Base-by-base conservation (phyloP, 805 yeast species). In the Hanseniaspora valbyensis region DNA sequence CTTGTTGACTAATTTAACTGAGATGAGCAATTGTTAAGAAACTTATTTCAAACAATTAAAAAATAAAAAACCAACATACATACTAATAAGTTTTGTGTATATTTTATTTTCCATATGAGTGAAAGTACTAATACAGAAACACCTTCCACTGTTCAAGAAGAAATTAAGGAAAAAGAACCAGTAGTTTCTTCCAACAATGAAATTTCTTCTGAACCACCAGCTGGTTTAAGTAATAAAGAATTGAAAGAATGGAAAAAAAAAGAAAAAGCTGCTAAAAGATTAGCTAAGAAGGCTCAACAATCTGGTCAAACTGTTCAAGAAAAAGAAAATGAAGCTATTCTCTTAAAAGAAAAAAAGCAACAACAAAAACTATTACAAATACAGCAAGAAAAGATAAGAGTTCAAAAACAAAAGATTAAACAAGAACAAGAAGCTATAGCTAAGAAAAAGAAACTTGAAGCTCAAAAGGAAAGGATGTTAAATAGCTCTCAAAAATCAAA, bases 201-300 rank as follows among this genome's bases (percentile, higher is more conserved):
- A 19, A 7, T 40, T 4, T 19, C 24, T n/a, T 48, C 50, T 30
- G 50, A 38, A 32, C 50, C 50, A 16, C 50, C 50, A 38, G 50
- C 63, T 53, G 66, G 67, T 50, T 63, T 81, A 40, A 66, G 84
- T 9, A 85, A 85, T 56, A 88, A 87, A 59, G 95, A 89, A 64
- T 71, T 86, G 54, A 89, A 89, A 64, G 96, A 86, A 58, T 69
- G 80, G 76, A 85, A 87, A 63, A 89, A 88, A 70, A 78, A 78
- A 58, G 95, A 88, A 60, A 89, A 90, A 67, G 92, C 92, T 13
- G 95, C 92, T 36, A 85, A 86, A 63, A 74, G 97, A 63, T 92
- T 95, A 2, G 95, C 95, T 2, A 78, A 80, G 55, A 88, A 85
- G 61, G 83, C 75, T 56, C 81, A 79, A 7, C 49, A 44, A 32